Evolutionary conservation across 345 rosid species (phyloP).

Genomic region (Eucalyptus virginea): DNA sequence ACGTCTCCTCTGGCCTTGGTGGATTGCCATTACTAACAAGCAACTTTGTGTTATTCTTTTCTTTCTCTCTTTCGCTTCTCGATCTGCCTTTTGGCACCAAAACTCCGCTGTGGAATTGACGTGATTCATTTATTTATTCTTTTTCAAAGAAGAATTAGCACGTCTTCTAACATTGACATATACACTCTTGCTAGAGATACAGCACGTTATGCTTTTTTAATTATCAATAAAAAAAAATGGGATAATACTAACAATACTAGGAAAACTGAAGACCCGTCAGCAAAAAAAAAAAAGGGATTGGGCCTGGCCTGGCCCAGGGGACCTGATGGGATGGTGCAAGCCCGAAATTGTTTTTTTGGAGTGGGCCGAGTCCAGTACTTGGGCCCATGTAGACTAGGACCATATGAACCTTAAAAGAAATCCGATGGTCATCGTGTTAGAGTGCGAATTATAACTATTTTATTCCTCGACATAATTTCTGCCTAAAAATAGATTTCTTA

Average conservation of each 20-base stretch:
- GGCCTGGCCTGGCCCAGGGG: neutral
- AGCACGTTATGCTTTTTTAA: neutral
- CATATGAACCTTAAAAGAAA: neutral
- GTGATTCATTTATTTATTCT: neutral
- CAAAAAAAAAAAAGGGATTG: neutral
- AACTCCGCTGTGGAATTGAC: neutral
- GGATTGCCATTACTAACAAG: slow-evolving; percentile 49
- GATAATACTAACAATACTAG: neutral
- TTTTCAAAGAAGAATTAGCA: neutral
- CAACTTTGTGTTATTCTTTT: neutral
- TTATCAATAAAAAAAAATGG: neutral
- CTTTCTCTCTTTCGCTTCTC: neutral
- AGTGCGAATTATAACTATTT: too few species aligned
- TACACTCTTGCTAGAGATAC: neutral
- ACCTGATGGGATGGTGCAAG: neutral
- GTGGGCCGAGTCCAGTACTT: neutral
- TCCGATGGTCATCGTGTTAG: neutral
- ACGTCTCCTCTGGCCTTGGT: slow-evolving; percentile 33
- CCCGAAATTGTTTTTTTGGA: neutral
- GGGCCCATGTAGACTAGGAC: neutral
- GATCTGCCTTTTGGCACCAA: neutral
- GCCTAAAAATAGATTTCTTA: too few species aligned
- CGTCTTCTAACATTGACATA: neutral
- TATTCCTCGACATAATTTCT: too few species aligned
- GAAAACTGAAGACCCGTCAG: neutral